Evolutionary conservation across 257 asterid genomes (phyloP), one percentile per base, ranked within the genome.

Genomic region (Marsdenia floribunda): DNA sequence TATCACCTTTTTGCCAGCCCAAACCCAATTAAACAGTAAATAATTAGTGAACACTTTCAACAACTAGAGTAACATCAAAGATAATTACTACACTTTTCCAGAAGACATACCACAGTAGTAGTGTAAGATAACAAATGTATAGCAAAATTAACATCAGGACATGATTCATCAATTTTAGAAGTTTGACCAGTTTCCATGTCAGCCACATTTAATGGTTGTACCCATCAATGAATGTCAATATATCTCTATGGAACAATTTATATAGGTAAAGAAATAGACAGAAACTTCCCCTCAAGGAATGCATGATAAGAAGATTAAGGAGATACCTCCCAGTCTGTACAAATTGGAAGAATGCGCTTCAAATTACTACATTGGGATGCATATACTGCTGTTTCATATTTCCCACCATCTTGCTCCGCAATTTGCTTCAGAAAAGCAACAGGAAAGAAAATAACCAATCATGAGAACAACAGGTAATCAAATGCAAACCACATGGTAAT

Each of bases 251-350:
- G 64, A 26, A 60, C 9, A 13, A 73, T 59, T 37, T n/a, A 65
- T 70, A 22, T 4, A 16, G 42, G 35, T 58, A 18, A 24, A 73
- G 16, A 57, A 37, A 24, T 26, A 13, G 47, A n/a, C 49, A 13
- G 53, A 16, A n/a, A 22, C 29, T 29, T 70, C 14, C 44, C 73
- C 18, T 3, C 24, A 11, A 54, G 19, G 26, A n/a, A 14, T 14
- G 69, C 44, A 38, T 63, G 50, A 67, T 75, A 59, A 55, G 67
- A 73, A 81, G 74, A 59, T 49, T 54, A 60, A 64, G 42, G 55
- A 82, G 78, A 63, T 85, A 95, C 99, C 96, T 95, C 99, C 99
- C 99, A 95, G 80, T 95, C 96, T 40, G 90, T 84, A 86, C 99
- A 95, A 81, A 93, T 91, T 53, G 99, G 94, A 86, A 95, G 91